Conservation (phyloP, 2,329 filamentous ascomycete genomes). For the Colletotrichum sp. region DNA sequence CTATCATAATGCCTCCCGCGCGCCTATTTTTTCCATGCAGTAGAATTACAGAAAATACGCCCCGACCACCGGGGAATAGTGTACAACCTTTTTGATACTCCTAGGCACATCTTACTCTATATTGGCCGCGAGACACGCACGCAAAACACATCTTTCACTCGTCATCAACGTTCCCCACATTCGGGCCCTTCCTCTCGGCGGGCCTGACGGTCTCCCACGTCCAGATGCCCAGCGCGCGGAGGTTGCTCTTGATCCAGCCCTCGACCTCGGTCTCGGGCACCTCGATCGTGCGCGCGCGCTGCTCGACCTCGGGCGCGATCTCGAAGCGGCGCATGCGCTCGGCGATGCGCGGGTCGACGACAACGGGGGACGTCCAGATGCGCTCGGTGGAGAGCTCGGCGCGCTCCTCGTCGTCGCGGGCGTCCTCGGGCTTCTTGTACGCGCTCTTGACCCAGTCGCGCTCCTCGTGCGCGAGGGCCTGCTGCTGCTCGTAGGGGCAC, state of each 20-base stretch:
- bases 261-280: slow-evolving; percentile 73
- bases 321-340: slow-evolving; percentile 83
- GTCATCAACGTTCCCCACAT: slow-evolving; percentile 45
- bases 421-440: slow-evolving; percentile 60
- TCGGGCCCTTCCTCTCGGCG: slow-evolving; percentile 43
- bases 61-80: not conserved
- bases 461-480: slow-evolving; percentile 73
- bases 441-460: slow-evolving; percentile 84
- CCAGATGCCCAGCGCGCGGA: slow-evolving; percentile 61
- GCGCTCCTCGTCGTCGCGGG: slow-evolving; percentile 39
- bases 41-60: slow-evolving; percentile 15
- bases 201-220: slow-evolving; percentile 42
- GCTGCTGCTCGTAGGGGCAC: slow-evolving; percentile 64
- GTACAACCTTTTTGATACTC: not conserved
- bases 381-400: slow-evolving; percentile 60
- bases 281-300: slow-evolving; percentile 64
- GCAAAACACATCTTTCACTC: not conserved
- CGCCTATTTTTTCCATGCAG: slow-evolving; percentile 1
- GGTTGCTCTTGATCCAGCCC: slow-evolving; percentile 68
- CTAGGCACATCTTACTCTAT: not conserved
- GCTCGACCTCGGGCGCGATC: slow-evolving; percentile 72
- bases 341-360: slow-evolving; percentile 77
- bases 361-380: slow-evolving; percentile 77
- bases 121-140: not conserved
- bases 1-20: slow-evolving; percentile 6